Conservation (phyloP, 2,329 filamentous ascomycete genomes). For the Curvularia sp. region DNA sequence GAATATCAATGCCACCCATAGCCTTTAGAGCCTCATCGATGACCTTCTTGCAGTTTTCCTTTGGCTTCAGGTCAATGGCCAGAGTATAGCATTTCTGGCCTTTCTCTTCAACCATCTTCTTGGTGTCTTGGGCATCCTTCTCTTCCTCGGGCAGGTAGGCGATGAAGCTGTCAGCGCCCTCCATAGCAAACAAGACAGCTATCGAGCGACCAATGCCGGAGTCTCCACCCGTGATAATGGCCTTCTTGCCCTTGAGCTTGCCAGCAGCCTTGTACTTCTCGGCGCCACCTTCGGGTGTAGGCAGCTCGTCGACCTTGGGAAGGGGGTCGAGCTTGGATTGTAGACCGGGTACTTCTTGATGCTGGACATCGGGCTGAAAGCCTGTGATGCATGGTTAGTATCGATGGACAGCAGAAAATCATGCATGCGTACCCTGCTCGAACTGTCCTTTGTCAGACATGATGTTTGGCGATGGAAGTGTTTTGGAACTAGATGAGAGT, state of each 20-base stretch:
- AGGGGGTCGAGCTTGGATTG: slow-evolving; percentile 64
- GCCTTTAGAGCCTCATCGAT: slow-evolving; percentile 70
- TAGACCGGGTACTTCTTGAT: slow-evolving; percentile 62
- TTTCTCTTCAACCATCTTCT: slow-evolving; percentile 70
- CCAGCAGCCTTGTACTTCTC: slow-evolving; percentile 76
- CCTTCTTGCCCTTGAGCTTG: slow-evolving; percentile 77
- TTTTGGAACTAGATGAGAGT: background rate
- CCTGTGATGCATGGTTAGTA: slow-evolving; percentile 43
- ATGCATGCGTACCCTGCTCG: slow-evolving; percentile 40
- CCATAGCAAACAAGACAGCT: slow-evolving; percentile 80
- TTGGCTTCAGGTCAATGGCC: slow-evolving; percentile 68
- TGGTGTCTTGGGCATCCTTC: slow-evolving; percentile 76
- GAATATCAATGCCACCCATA: slow-evolving; percentile 75
- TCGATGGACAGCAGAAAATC: background rate
- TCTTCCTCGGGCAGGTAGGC: slow-evolving; percentile 79
- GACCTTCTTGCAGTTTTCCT: slow-evolving; percentile 72
- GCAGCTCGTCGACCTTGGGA: slow-evolving; percentile 70
- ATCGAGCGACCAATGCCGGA: slow-evolving; percentile 79
- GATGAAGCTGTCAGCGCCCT: slow-evolving; percentile 77
- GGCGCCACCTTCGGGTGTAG: slow-evolving; percentile 70
- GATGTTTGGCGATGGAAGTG: slow-evolving; percentile 55
- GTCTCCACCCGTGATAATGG: slow-evolving; percentile 82
- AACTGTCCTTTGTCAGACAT: slow-evolving; percentile 48
- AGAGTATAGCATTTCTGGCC: slow-evolving; percentile 71
- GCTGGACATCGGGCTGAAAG: slow-evolving; percentile 57